These are phyloP conservation scores for Sistotremastrum suecicum DNA, from an alignment of 768 basidiomycete genomes.

Conservation along the genomic window DNA sequence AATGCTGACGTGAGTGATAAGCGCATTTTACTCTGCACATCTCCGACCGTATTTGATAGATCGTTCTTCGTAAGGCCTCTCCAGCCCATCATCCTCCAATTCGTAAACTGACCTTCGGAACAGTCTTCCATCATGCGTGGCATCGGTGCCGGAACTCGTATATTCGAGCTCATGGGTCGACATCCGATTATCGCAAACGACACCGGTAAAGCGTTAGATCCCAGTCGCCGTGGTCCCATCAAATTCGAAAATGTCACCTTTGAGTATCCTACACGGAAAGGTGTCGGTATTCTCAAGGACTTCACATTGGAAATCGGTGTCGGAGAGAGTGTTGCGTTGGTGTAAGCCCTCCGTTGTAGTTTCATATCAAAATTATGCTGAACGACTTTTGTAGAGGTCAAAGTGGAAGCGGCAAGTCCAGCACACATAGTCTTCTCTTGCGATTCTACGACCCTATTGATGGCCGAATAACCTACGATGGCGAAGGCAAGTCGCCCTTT, in stretches of 20 bases:
- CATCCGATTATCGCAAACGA: slow-evolving; percentile 56
- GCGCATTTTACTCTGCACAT: slow-evolving; percentile 1
- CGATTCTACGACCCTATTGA: slow-evolving; percentile 83
- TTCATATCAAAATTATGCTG: slow-evolving; percentile 4
- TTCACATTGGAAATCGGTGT: slow-evolving; percentile 69
- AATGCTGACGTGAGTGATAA: slow-evolving; percentile 51
- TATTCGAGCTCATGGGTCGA: slow-evolving; percentile 89
- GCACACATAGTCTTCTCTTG: slow-evolving; percentile 72
- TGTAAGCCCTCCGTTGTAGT: slow-evolving; percentile 41
- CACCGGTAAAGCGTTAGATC: slow-evolving; percentile 41
- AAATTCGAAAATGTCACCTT: slow-evolving; percentile 77
- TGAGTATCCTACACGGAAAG: slow-evolving; percentile 78
- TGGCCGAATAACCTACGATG: slow-evolving; percentile 75
- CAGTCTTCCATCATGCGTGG: slow-evolving; percentile 94
- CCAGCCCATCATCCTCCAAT: slow-evolving; percentile 3
- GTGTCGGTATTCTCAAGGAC: slow-evolving; percentile 67
- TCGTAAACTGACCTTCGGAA: slow-evolving; percentile 1
- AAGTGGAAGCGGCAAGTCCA: slow-evolving; percentile 91
- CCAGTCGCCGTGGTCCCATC: slow-evolving; percentile 49
- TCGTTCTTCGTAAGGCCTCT: slow-evolving; percentile 24
- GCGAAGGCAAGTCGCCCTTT: slow-evolving; percentile 42
- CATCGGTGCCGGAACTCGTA: slow-evolving; percentile 80
- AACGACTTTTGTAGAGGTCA: slow-evolving; percentile 43
- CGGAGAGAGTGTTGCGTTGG: slow-evolving; percentile 83
- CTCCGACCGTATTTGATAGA: slow-evolving; percentile 24